These are phyloP conservation scores for Tricholoma hemisulphureum DNA, from an alignment of 768 basidiomycete genomes.

Conservation along the genomic window DNA sequence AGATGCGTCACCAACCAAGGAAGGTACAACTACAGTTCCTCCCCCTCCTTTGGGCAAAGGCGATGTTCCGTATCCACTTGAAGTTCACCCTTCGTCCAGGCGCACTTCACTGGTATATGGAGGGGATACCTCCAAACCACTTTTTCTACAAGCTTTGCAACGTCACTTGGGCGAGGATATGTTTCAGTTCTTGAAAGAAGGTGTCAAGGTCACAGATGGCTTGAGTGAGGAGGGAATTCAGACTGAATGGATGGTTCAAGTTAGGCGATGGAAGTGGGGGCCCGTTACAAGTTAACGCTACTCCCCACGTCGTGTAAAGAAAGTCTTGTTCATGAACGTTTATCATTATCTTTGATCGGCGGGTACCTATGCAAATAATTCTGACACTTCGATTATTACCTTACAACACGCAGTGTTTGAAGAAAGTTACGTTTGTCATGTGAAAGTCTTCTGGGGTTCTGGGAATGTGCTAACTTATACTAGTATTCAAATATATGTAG, in stretches of 20 bases:
- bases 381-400: too few species aligned
- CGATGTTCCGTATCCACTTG: not conserved
- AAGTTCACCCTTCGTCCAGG: conserved; percentile 2
- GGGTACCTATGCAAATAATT: too few species aligned
- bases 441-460: too few species aligned
- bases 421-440: too few species aligned
- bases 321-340: too few species aligned
- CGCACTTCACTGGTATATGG: conserved; percentile 8
- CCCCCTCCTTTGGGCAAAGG: not conserved
- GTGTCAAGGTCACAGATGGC: conserved; percentile 33
- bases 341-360: too few species aligned
- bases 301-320: too few species aligned
- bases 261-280: conserved; percentile 42
- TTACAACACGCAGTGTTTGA: too few species aligned
- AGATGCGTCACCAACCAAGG: not conserved
- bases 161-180: conserved; percentile 33
- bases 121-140: conserved; percentile 20
- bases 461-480: too few species aligned
- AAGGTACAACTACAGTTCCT: not conserved
- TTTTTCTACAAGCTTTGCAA: conserved; percentile 37
- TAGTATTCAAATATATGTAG: too few species aligned
- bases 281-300: conserved; percentile 4
- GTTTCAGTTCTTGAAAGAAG: conserved; percentile 39
- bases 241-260: conserved; percentile 42
- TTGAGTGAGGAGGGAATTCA: conserved; percentile 13